These are phyloP conservation scores for Oidiodendron maius DNA, from an alignment of 495 filamentous ascomycete genomes.

Conservation along the genomic window DNA sequence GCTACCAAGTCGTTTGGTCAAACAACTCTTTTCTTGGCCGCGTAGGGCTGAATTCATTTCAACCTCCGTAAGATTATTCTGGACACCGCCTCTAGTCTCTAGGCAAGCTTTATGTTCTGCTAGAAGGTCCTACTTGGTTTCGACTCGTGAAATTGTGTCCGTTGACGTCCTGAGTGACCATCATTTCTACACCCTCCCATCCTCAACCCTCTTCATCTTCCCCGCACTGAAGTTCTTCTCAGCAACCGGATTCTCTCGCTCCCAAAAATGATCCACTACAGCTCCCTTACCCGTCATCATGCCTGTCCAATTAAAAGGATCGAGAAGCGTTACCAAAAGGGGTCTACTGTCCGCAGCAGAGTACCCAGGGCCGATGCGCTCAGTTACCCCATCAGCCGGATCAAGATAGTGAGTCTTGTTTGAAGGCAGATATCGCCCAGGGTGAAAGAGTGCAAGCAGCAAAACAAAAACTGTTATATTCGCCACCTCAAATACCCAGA, in stretches of 20 bases:
- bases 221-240: neutral
- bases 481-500: conserved; percentile 64
- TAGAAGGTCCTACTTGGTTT: too few species aligned
- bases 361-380: conserved; percentile 57
- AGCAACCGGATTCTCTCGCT: neutral
- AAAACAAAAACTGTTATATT: conserved; percentile 56
- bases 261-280: conserved; percentile 3
- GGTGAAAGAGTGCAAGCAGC: conserved; percentile 56
- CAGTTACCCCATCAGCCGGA: conserved; percentile 53
- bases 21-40: too few species aligned
- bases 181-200: neutral
- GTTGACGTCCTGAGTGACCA: too few species aligned
- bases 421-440: conserved; percentile 50
- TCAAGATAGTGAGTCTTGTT: conserved; percentile 56
- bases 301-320: conserved; percentile 58
- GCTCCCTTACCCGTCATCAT: conserved; percentile 43
- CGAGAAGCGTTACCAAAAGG: conserved; percentile 47
- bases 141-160: too few species aligned
- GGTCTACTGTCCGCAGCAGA: conserved; percentile 38
- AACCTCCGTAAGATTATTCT: too few species aligned
- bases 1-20: too few species aligned
- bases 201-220: neutral
- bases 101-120: too few species aligned
- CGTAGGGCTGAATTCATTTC: too few species aligned
- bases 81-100: too few species aligned